Evolutionary conservation across 1,284 basidiomycete genomes (phyloP).

Genomic region (Hymenochaete sp.): DNA sequence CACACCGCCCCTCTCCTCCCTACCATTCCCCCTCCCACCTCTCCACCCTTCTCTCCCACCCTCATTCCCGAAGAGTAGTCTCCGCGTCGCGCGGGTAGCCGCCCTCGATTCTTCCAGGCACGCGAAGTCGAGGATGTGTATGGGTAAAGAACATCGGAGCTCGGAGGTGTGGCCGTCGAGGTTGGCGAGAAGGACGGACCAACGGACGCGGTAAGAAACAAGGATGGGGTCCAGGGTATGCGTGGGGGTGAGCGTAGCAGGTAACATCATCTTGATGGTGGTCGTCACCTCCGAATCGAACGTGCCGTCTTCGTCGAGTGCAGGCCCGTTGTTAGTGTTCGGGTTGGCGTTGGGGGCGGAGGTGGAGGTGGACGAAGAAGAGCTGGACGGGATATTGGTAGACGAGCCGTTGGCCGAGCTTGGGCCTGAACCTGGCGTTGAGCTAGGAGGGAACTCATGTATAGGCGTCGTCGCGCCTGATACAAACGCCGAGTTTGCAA

Average conservation of each 20-base stretch:
- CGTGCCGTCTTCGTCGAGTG: slow-evolving; percentile 36
- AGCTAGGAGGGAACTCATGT: no score
- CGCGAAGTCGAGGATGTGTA: slow-evolving; percentile 70
- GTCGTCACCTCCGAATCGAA: slow-evolving; percentile 29
- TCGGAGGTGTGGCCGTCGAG: slow-evolving; percentile 86
- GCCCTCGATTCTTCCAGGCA: slow-evolving; percentile 68
- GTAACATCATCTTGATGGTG: slow-evolving; percentile 38
- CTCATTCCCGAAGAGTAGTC: slow-evolving; percentile 47
- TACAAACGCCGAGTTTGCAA: slow-evolving; percentile 14
- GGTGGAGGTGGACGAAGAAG: slow-evolving; percentile 17
- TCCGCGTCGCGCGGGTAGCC: slow-evolving; percentile 64
- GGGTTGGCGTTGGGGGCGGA: not conserved
- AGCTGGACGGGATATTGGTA: slow-evolving; percentile 8
- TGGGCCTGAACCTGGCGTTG: no score
- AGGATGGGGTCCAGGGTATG: slow-evolving; percentile 52
- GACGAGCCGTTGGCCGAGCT: slow-evolving; percentile 6
- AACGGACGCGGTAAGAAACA: slow-evolving; percentile 66
- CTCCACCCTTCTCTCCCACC: no score
- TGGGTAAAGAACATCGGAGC: slow-evolving; percentile 82
- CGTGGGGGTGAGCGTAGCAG: slow-evolving; percentile 54
- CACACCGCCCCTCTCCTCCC: no score
- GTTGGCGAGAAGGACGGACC: slow-evolving; percentile 73
- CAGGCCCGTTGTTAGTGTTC: slow-evolving; percentile 10
- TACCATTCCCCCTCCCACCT: no score
- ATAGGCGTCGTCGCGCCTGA: slow-evolving; percentile 21